Base-by-base conservation (phyloP, 2,329 filamentous ascomycete genomes). In the Daldinia sp. region DNA sequence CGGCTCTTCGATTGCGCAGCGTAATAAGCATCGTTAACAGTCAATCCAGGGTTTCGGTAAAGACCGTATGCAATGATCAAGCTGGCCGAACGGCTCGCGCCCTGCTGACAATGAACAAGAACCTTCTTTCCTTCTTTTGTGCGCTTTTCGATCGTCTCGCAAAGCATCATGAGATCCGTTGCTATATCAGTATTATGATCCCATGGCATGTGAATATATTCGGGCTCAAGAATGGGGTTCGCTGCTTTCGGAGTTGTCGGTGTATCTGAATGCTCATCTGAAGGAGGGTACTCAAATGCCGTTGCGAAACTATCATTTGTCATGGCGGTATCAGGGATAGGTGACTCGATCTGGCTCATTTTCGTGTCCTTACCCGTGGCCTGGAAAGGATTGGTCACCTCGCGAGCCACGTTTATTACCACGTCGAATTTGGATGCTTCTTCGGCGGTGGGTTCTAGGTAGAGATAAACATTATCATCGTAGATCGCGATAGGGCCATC, bases 101-200 rank as follows among this genome's bases (percentile, higher is more conserved):
- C 93, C 78, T 94, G 93, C 76, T 96, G 93, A 76, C 93, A 97
- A 77, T 97, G 93, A 10, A 97, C 85, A 30, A 97, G 84, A 13
- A 97, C 90, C 73, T 89, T 91, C 81, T 95, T 95, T 53, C 91
- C 90, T 69, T 91, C 86, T 71, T 87, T 88, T 0, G 91, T 90
- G 67, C 89, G 87, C 42, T 89, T 87, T 69, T 95, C 92, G 67
- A 97, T 94, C 4, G 87, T 86, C 77, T 93, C 90, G 74, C 93
- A 94, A 13, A 97, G 84, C 53, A 83, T 84, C 84, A 93, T 89
- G 20, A 96, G 81, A 77, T 96, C 93, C 4, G 89, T 88, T 1
- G 92, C 89, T 72, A 97, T 95, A 67, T 96, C 92, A 0, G 92
- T 95, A 79, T 95, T 94, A 81, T 96, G 93, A 68, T 96, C 93